Base-by-base conservation (phyloP, 2,329 filamentous ascomycete species). In the Fonsecaea multimorphosa region DNA sequence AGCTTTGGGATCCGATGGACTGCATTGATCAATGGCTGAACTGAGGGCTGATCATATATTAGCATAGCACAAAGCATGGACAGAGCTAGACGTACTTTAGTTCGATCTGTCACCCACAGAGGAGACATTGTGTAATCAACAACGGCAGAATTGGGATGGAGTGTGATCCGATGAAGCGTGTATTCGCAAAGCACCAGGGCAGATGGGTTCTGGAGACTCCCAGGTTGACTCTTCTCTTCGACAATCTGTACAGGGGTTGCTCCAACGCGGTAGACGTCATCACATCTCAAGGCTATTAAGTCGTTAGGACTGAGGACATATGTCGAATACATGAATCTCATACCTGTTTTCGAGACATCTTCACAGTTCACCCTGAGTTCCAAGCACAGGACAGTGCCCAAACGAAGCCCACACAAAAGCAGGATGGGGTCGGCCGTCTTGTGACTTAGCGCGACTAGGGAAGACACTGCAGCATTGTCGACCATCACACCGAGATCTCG, bases 321-420 rank as follows among this genome's bases (percentile, higher is more conserved):
- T 38, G 19, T 16, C 29, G 4, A 52, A 36, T 38, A 36, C 11
- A 11, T 54, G 2, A 6, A 36, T 32, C 7, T 12, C 57, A 22
- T 59, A 64, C 61, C 52, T 29, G 62, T 52, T 19, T 40, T 49
- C 31, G 27, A n/a, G 3, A 11, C 36, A 27, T 31, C 31, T 14
- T 71, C 72, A 38, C 51, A 44, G 29, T 71, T 63, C 9, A 74
- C 64, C 14, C 69, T 65, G 8, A 81, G 58, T 32, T 76, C 72
- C 49, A 80, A 74, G 14, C 76, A 74, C 19, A 81, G 71, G 51
- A 83, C 69, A 58, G 76, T 76, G 38, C 81, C 81, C 68, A 78
- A 79, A 40, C 81, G 78, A 54, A 83, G 74, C 11, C 81, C 81
- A 68, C 81, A 83, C 12, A 83, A 74, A 52, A 67, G 74, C 66